Percentiles rank a stretch among this genome's conserved stretches.
Conservation (phyloP, 2,329 filamentous ascomycete genomes). For the Ophiocordyceps australis region DNA sequence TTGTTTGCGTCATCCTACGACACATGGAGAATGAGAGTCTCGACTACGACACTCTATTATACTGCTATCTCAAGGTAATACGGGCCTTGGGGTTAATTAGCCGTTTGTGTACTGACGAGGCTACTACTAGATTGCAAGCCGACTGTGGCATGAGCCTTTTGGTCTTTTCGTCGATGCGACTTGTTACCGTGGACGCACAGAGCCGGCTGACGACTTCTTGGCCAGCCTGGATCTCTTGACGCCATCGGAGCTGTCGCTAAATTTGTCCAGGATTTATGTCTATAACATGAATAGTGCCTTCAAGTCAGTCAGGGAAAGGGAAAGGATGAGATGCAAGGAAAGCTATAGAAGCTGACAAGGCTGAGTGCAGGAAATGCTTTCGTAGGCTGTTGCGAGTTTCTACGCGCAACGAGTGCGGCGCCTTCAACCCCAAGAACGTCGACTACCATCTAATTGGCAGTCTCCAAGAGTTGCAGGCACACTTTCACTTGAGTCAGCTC, state of each 20-base stretch:
- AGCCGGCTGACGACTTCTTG: constrained; percentile 47
- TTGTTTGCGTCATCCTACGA: constrained; percentile 50
- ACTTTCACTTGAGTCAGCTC: constrained; percentile 48
- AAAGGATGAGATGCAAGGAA: neutral
- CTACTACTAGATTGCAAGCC: constrained; percentile 38
- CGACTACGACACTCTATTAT: constrained; percentile 47
- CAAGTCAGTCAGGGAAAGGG: constrained; percentile 19
- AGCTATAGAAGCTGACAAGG: neutral
- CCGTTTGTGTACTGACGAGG: no score
- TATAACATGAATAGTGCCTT: constrained; percentile 62
- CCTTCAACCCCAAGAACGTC: constrained; percentile 46
- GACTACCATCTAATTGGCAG: constrained; percentile 49
- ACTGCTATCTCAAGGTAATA: constrained; percentile 51
- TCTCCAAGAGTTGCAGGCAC: constrained; percentile 43
- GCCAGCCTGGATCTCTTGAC: constrained; percentile 44
- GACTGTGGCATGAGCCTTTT: constrained; percentile 52
- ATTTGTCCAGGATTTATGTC: constrained; percentile 44
- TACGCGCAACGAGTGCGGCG: constrained; percentile 38
- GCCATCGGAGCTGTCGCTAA: constrained; percentile 39
- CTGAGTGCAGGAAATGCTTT: constrained; percentile 33
- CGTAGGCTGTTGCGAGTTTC: constrained; percentile 43
- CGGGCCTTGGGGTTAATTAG: no score
- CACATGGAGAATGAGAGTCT: constrained; percentile 48
- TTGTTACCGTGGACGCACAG: constrained; percentile 49
- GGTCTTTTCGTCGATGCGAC: constrained; percentile 51